Percentiles rank a stretch among this genome's conserved stretches.
Conservation (phyloP, 441 rosid species). For the Jatropha multifida region DNA sequence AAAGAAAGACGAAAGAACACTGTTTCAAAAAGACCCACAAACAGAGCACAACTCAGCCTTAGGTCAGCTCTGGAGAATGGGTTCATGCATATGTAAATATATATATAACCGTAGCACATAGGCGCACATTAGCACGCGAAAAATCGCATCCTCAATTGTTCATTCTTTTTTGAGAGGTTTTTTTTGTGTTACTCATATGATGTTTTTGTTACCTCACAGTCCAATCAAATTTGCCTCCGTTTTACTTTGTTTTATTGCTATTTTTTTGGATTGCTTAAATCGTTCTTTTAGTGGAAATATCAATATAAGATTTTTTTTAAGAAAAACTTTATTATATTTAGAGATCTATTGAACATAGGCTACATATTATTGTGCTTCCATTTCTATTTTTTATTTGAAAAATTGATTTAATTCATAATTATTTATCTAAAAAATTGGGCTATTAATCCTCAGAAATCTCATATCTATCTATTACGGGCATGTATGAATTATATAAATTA, state of each 20-base stretch:
- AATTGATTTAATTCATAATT: too few species aligned
- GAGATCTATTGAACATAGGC: too few species aligned
- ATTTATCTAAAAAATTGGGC: too few species aligned
- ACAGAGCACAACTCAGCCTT: neutral
- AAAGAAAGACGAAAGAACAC: neutral
- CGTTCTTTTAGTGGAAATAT: too few species aligned
- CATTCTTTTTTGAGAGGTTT: neutral
- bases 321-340: too few species aligned
- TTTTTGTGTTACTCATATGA: neutral
- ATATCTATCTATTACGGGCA: too few species aligned
- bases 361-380: too few species aligned
- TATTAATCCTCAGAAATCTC: too few species aligned
- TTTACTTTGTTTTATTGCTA: neutral
- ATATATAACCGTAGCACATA: conserved; percentile 17
- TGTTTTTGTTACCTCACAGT: conserved; percentile 11
- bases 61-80: conserved; percentile 13
- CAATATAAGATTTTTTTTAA: too few species aligned
- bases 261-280: too few species aligned
- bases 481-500: too few species aligned
- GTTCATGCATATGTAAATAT: conserved; percentile 11
- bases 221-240: conserved; percentile 24
- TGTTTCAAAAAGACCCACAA: conserved; percentile 17
- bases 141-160: conserved; percentile 17
- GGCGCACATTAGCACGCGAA: conserved; percentile 27
- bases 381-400: too few species aligned